These are phyloP conservation scores for Adansonia madagascariensis DNA, from an alignment of 441 rosid species.

Conservation along the genomic window DNA sequence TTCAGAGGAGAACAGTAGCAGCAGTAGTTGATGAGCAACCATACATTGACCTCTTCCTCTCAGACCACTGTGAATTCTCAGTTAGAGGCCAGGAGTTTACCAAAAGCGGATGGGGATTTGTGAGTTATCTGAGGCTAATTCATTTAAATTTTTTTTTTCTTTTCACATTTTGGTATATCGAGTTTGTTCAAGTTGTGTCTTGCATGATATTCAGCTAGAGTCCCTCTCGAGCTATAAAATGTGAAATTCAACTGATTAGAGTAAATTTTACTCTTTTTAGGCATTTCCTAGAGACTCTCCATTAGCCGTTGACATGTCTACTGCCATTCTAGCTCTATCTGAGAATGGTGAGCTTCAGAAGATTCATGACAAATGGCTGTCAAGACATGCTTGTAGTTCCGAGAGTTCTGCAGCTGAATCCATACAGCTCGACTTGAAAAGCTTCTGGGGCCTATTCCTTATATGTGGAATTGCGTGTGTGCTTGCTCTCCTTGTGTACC, in stretches of 20 bases:
- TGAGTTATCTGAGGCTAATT: slow-evolving; percentile 48
- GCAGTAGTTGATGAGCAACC: slow-evolving; percentile 84
- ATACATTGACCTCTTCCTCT: slow-evolving; percentile 79
- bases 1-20: slow-evolving; percentile 67
- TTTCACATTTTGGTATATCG: slow-evolving; percentile 11
- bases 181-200: background rate
- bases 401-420: slow-evolving; percentile 41
- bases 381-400: slow-evolving; percentile 51
- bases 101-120: slow-evolving; percentile 92
- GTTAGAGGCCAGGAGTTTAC: slow-evolving; percentile 84
- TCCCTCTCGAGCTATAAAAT: slow-evolving; percentile 2
- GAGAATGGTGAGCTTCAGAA: slow-evolving; percentile 87
- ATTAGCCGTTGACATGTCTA: slow-evolving; percentile 84
- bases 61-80: slow-evolving; percentile 67
- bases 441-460: slow-evolving; percentile 85
- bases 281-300: slow-evolving; percentile 92
- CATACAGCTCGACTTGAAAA: slow-evolving; percentile 65
- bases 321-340: slow-evolving; percentile 76
- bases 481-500: slow-evolving; percentile 64
- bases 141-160: slow-evolving; percentile 20
- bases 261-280: slow-evolving; percentile 37
- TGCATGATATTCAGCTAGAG: slow-evolving; percentile 4
- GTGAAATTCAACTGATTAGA: background rate
- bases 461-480: slow-evolving; percentile 69
- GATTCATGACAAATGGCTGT: slow-evolving; percentile 81